Evolutionary conservation across 2,329 filamentous ascomycete species (phyloP).

Genomic region (Amylocarpus encephaloides): DNA sequence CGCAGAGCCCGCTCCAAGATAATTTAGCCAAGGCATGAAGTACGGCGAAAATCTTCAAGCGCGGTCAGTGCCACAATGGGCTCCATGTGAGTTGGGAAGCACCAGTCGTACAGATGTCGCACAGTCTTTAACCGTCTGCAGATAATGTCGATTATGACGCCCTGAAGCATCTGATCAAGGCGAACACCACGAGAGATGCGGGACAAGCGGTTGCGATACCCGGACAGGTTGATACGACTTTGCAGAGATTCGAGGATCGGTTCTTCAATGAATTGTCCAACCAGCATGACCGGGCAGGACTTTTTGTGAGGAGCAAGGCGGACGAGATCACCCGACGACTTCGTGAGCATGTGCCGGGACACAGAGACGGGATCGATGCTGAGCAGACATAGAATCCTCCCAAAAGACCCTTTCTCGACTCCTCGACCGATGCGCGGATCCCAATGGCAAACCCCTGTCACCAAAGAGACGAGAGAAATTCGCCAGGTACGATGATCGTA

Average conservation of each 20-base stretch:
- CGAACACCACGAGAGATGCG: conserved; percentile 65
- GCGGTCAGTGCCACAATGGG: conserved; percentile 78
- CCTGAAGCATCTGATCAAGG: conserved; percentile 78
- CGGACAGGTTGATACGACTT: conserved; percentile 54
- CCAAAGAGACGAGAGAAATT: conserved; percentile 26
- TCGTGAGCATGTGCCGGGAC: conserved; percentile 39
- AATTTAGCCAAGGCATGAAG: conserved; percentile 51
- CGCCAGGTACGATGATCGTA: conserved; percentile 26
- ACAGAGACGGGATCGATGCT: conserved; percentile 3
- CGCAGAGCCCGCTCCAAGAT: not conserved
- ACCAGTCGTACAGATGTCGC: conserved; percentile 4
- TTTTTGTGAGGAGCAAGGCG: conserved; percentile 75
- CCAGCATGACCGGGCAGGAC: conserved; percentile 70
- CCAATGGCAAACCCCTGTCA: conserved; percentile 22
- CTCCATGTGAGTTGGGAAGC: conserved; percentile 50
- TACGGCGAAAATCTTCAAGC: conserved; percentile 68
- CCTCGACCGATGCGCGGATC: conserved; percentile 22
- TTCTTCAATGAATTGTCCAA: conserved; percentile 65
- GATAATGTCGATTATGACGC: conserved; percentile 88
- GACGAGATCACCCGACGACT: conserved; percentile 69
- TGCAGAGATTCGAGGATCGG: conserved; percentile 61
- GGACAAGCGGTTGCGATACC: conserved; percentile 68
- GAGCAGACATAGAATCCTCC: conserved; percentile 18
- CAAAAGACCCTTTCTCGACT: conserved; percentile 22
- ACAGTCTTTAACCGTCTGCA: conserved; percentile 31